A percentile compares a stretch with the other conserved stretches of the same genome.
phyloP scores from a whole-genome alignment of 169 alveolate genomes.

The Plasmodium vivax region DNA sequence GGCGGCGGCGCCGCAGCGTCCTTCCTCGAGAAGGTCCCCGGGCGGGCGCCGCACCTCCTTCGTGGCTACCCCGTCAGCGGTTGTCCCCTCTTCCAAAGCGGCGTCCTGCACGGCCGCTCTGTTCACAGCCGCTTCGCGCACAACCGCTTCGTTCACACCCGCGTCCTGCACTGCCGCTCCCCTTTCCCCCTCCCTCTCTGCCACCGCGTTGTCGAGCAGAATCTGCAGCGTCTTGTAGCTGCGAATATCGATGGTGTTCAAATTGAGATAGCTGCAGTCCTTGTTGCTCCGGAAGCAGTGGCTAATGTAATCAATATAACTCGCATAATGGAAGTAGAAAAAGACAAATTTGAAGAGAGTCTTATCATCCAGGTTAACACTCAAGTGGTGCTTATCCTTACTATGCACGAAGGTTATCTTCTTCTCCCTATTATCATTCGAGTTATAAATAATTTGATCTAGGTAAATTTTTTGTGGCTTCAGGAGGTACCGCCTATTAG shows the following conservation, averaged over 20 bases:
- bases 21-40: neutral
- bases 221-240: conserved; percentile 55
- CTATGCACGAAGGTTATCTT: conserved; percentile 6
- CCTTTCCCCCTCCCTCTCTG: neutral
- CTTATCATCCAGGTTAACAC: conserved; percentile 31
- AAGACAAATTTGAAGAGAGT: conserved; percentile 20
- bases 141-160: neutral
- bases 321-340: conserved; percentile 28
- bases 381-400: conserved; percentile 16
- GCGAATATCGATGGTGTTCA: conserved; percentile 55
- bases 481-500: conserved; percentile 8
- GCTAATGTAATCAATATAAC: conserved; percentile 10
- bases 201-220: conserved; percentile 23
- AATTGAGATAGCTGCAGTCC: neutral
- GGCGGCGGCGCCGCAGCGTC: neutral
- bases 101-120: neutral
- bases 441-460: conserved; percentile 49
- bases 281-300: neutral
- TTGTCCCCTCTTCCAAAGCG: neutral
- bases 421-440: conserved; percentile 17
- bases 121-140: neutral
- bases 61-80: neutral
- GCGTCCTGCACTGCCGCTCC: neutral
- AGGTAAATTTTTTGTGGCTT: conserved; percentile 45
- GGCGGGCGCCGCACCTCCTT: neutral